Evolutionary conservation across 1,139 yeast genomes (phyloP), one percentile per base, ranked within the genome.

Genomic region (Protomyces pachydermus): DNA sequence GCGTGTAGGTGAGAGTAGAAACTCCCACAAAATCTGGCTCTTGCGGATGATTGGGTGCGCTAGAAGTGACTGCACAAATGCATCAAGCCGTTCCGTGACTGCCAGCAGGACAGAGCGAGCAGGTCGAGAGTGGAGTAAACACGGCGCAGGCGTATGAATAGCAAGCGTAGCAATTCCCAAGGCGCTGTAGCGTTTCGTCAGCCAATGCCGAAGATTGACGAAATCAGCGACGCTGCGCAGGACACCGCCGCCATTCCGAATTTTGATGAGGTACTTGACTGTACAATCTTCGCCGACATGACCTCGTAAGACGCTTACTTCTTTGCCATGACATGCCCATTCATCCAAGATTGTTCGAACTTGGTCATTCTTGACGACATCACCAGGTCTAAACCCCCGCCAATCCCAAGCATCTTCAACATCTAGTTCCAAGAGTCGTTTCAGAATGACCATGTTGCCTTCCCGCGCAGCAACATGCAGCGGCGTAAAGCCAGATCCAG

Each of bases 291-390:
- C 62, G 52, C 62, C 62, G 8, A 58, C 53, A 35, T 58, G 62
- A 2, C 56, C 62, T 5, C 62, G 52, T 12, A 58, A 52, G 9
- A 58, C 56, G 12, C 56, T 50, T 10, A 58, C 56, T 34, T 58
- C 62, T n/a, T 55, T 25, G n/a, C 52, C 56, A 12, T 23, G 46
- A 34, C 62, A 58, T 16, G 62, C 45, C 62, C 62, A 58, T 8
- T 74, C 71, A 63, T 83, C 85, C 1, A 86, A 72, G 3, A 78
- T 38, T 6, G 72, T 69, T 55, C 85, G 81, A 5, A 85, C 81
- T 5, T 72, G 69, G 42, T 75, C 72, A 67, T 82, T 82, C 12
- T 72, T 73, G 20, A 78, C 81, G 70, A 83, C 83, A 70, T 85
- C 88, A 56, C 82, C 71, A 9, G 84, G 56, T 3, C 56, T 46